A percentile compares a stretch with the other conserved stretches of the same genome.
phyloP scores from a whole-genome alignment of 2,329 filamentous ascomycete species.

The Penicillium sp. region DNA sequence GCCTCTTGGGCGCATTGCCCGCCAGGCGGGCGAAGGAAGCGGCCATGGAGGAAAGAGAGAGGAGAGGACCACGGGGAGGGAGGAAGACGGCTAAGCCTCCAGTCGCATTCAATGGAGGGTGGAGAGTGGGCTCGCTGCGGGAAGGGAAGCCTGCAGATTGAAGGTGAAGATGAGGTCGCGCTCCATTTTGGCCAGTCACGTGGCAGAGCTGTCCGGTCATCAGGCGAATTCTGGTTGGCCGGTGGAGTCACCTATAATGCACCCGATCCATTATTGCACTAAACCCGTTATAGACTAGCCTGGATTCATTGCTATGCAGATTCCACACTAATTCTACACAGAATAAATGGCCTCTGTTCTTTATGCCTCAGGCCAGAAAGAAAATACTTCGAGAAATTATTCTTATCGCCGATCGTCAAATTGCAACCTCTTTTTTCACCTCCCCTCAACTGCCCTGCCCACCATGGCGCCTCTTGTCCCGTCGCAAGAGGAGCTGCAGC shows the following conservation, averaged over 20 bases:
- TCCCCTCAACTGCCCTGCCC: constrained; percentile 16
- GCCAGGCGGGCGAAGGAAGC: constrained; percentile 60
- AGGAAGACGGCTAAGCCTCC: constrained; percentile 35
- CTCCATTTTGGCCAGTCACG: constrained; percentile 38
- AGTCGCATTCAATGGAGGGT: constrained; percentile 36
- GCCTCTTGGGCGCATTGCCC: constrained; percentile 58
- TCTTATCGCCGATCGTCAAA: constrained; percentile 27
- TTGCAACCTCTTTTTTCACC: constrained; percentile 20
- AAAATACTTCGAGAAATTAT: constrained; percentile 36
- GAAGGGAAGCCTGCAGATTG: constrained; percentile 31
- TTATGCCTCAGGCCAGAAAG: constrained; percentile 29
- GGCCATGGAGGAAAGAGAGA: constrained; percentile 51
- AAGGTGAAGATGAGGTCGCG: constrained; percentile 32
- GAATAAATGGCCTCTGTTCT: constrained; percentile 17
- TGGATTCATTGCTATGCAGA: background rate
- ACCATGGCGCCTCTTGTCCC: constrained; percentile 45
- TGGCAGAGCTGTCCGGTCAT: constrained; percentile 37
- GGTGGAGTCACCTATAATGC: constrained; percentile 18
- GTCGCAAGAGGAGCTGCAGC: constrained; percentile 44
- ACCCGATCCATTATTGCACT: background rate
- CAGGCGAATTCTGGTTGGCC: constrained; percentile 36
- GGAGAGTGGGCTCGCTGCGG: constrained; percentile 30
- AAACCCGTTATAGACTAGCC: constrained; percentile 2
- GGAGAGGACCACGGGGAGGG: constrained; percentile 20
- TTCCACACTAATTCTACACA: background rate